A percentile compares a stretch with the other conserved stretches of the same genome.
Evolutionary conservation across 2,329 filamentous ascomycete species (phyloP).

Genomic region (Trichoderma pleuroti): DNA sequence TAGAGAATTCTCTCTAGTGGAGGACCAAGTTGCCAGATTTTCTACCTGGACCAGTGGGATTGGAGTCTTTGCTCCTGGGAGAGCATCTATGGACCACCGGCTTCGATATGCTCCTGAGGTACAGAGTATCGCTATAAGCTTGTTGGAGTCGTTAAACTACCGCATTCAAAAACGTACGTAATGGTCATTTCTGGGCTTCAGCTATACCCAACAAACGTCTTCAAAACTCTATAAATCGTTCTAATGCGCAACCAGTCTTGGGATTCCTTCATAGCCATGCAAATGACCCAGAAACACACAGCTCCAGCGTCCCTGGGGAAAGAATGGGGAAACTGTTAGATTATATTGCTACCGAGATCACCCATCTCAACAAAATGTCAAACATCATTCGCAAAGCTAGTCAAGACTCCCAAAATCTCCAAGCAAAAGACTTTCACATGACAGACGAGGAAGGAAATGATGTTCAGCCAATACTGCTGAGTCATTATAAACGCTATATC

Average conservation of each 20-base stretch:
- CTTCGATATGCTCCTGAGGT: neutral
- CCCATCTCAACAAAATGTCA: neutral
- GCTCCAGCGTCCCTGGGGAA: neutral
- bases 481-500: neutral
- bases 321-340: rapidly evolving
- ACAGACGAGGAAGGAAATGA: neutral
- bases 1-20: neutral
- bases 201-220: neutral
- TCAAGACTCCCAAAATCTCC: neutral
- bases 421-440: neutral
- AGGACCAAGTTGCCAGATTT: neutral
- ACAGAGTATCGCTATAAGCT: neutral
- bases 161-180: neutral
- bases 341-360: neutral
- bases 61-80: neutral
- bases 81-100: neutral
- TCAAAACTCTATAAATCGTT: neutral
- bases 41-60: neutral
- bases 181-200: neutral
- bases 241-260: neutral
- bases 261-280: neutral
- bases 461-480: neutral
- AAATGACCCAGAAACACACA: neutral
- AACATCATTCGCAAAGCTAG: neutral
- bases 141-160: neutral